Conservation (phyloP, 768 basidiomycete species). For the Leccinellum albellum region DNA sequence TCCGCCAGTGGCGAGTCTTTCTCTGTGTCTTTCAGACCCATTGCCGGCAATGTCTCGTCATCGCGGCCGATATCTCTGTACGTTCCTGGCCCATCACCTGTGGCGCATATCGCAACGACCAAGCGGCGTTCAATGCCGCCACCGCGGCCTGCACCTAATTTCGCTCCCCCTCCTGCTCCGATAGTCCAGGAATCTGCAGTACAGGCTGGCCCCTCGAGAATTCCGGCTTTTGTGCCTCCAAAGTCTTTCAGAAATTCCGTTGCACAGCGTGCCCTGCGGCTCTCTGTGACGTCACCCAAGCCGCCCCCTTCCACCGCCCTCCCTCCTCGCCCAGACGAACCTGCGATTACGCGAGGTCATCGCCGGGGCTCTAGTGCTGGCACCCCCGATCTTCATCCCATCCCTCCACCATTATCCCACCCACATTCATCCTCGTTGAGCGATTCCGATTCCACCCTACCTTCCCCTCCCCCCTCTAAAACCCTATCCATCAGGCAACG, state of each 20-base stretch:
- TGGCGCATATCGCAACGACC: conserved; percentile 24
- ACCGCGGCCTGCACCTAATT: conserved; percentile 67
- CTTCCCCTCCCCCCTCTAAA: conserved; percentile 18
- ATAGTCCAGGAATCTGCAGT: conserved; percentile 18
- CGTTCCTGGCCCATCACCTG: conserved; percentile 9
- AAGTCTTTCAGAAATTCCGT: conserved; percentile 54
- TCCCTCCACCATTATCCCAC: conserved; percentile 45
- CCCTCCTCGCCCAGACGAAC: conserved; percentile 68
- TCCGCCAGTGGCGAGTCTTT: conserved; percentile 6
- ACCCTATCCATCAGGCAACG: conserved; percentile 55
- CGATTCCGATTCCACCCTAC: conserved; percentile 24
- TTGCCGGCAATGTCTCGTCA: conserved; percentile 1
- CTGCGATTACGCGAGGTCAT: conserved; percentile 23
- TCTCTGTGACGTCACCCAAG: conserved; percentile 61
- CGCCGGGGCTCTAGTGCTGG: conserved; percentile 33
- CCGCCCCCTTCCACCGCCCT: conserved; percentile 57
- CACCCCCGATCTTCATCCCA: conserved; percentile 34
- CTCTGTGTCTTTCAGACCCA: conserved; percentile 11
- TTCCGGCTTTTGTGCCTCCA: conserved; percentile 12
- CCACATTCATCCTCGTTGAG: conserved; percentile 35
- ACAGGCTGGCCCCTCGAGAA: conserved; percentile 1
- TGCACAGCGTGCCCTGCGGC: conserved; percentile 51
- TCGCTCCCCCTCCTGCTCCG: conserved; percentile 69
- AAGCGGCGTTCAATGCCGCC: conserved; percentile 68
- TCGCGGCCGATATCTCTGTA: conserved; percentile 24